Conservation (phyloP, 2,329 filamentous ascomycete genomes). For the Aphanoascus verrucosus region DNA sequence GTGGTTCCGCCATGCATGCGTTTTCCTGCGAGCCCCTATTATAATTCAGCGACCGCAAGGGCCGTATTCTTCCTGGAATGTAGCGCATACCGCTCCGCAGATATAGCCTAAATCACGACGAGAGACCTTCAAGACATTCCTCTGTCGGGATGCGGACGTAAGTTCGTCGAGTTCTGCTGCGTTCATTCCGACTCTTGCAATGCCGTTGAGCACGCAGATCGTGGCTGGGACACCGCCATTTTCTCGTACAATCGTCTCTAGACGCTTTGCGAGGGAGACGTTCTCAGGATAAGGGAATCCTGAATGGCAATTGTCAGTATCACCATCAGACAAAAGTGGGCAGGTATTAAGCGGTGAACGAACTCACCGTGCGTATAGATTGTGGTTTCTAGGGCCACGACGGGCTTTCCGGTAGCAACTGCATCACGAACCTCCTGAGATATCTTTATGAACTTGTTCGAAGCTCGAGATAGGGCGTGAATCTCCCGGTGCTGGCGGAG, state of each 20-base stretch:
- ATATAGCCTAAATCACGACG: conserved; percentile 76
- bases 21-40: conserved; percentile 53
- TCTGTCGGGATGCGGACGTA: conserved; percentile 51
- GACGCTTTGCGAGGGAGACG: conserved; percentile 61
- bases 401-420: conserved; percentile 60
- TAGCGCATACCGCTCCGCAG: conserved; percentile 54
- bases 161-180: conserved; percentile 63
- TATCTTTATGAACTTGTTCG: conserved; percentile 51
- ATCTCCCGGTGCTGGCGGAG: background rate
- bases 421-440: conserved; percentile 77
- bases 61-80: background rate
- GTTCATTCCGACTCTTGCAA: conserved; percentile 67
- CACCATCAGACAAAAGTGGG: background rate
- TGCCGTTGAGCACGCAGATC: conserved; percentile 74
- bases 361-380: conserved; percentile 82
- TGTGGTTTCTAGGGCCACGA: conserved; percentile 88
- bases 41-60: conserved; percentile 9
- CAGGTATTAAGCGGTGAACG: background rate
- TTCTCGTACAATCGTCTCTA: conserved; percentile 70
- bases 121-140: conserved; percentile 68
- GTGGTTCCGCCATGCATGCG: conserved; percentile 82
- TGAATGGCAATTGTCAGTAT: conserved; percentile 21
- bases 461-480: conserved; percentile 12
- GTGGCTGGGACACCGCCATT: conserved; percentile 82
- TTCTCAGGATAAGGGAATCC: conserved; percentile 63